Base-by-base conservation (phyloP, 352 stramenopile genomes). In the Phytophthora vignae region DNA sequence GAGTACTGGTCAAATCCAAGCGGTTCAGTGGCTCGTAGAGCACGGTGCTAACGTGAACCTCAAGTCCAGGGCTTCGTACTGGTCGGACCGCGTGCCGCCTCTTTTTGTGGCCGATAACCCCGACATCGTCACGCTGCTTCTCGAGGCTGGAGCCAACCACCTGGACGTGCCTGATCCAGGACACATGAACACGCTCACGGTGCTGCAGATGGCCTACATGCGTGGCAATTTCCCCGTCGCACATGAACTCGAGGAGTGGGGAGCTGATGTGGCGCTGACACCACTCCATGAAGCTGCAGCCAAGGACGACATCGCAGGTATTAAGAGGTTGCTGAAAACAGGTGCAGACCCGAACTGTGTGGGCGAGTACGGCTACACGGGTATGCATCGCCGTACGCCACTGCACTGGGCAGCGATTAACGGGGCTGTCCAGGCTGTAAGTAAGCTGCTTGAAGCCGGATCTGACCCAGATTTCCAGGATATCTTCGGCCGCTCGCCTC, bases 391-490 rank as follows among this genome's bases (percentile, higher is more conserved):
- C 19, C 84, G 84, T 17, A 95, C 87, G 6, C 85, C 87, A 29
- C 65, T 95, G 31, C 87, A 95, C 53, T 93, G 85, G 85, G 85
- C 75, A 31, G 84, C 84, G 1, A 90, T 93, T 27, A 90, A 76
- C 29, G 87, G 87, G 8, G 58, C 78, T 2, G 52, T 76, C 2
- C 64, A 84, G 17, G 73, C 83, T 3, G 85, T 84, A 1, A 67
- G 73, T 12, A 49, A 87, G 59, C 67, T 95, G 33, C 69, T 93
- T 11, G 65, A 87, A 33, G 73, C 73, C 31, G 79, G 79, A n/a
- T 84, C 86, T 0, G 86, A 95, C 53, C 75, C 84, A 1, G 88
- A 95, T 59, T 92, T 91, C 57, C 84, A 93, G 54, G 88, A 94
- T 61, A 67, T 71, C 3, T 72, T 77, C 6, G 84, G 86, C 21